phyloP scores from a whole-genome alignment of 2,329 filamentous ascomycete species.

The Botrytis deweyae region DNA sequence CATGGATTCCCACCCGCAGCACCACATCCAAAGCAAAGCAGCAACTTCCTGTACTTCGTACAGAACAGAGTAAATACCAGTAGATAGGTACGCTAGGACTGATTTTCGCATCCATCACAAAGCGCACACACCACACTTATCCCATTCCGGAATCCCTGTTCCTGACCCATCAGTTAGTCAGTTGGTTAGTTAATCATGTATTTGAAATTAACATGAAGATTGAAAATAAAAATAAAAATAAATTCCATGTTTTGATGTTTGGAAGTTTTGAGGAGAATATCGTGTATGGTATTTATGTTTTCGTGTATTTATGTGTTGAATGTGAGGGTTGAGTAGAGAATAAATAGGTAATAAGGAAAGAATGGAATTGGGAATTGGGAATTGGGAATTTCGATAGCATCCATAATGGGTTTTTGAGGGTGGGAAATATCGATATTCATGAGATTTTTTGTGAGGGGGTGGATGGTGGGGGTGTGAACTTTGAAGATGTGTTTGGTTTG shows the following conservation, averaged over 20 bases:
- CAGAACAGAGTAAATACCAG: too few species aligned
- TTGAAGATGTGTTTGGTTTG: neutral
- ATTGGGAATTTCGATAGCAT: neutral
- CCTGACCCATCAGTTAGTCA: neutral
- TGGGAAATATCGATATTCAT: slow-evolving; percentile 1
- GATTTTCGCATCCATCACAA: too few species aligned
- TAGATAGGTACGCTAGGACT: neutral
- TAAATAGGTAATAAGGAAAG: neutral
- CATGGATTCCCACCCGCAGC: neutral
- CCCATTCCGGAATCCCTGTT: neutral
- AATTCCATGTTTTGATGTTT: too few species aligned
- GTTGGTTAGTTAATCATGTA: too few species aligned
- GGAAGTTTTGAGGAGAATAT: too few species aligned
- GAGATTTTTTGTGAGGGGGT: neutral
- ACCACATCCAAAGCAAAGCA: neutral
- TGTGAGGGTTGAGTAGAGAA: neutral
- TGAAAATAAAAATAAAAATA: too few species aligned
- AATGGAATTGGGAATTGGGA: neutral
- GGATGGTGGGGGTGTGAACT: neutral
- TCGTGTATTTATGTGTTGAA: neutral
- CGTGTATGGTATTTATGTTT: too few species aligned
- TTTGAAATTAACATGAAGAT: too few species aligned
- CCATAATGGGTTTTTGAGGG: neutral
- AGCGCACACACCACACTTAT: neutral
- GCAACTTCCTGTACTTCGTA: neutral